Percentiles rank a stretch among this genome's conserved stretches.
These are phyloP conservation scores for Sarocladium kiliense DNA, from an alignment of 2,329 filamentous ascomycete species.

Conservation along the genomic window DNA sequence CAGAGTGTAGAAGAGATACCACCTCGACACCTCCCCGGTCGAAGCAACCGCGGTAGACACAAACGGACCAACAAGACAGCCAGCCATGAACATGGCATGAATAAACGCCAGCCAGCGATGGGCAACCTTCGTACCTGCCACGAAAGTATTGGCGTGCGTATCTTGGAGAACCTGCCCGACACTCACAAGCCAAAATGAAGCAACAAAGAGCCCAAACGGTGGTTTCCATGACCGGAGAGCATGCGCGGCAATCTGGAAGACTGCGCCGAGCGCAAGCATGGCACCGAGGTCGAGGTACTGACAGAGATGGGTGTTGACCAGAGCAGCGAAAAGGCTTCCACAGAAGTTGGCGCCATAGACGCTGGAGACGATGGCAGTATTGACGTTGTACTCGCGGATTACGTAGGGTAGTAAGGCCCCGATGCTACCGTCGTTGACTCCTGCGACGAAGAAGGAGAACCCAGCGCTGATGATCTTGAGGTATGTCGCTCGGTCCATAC, in stretches of 20 bases:
- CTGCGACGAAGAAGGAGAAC: slow-evolving; percentile 61
- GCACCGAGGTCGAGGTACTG: slow-evolving; percentile 50
- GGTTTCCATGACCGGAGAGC: slow-evolving; percentile 50
- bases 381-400: slow-evolving; percentile 49
- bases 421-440: slow-evolving; percentile 59
- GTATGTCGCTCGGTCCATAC: slow-evolving; percentile 19
- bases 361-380: slow-evolving; percentile 44
- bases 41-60: slow-evolving; percentile 46
- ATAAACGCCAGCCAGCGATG: slow-evolving; percentile 60
- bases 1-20: slow-evolving; percentile 53
- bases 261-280: slow-evolving; percentile 51
- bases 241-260: slow-evolving; percentile 49
- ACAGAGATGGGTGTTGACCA: slow-evolving; percentile 49
- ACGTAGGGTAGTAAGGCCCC: slow-evolving; percentile 61
- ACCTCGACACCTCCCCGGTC: slow-evolving; percentile 26
- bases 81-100: slow-evolving; percentile 57
- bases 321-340: slow-evolving; percentile 54
- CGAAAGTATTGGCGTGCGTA: slow-evolving; percentile 58
- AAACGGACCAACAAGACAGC: slow-evolving; percentile 53
- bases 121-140: slow-evolving; percentile 41
- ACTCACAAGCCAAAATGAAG: slow-evolving; percentile 53
- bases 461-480: slow-evolving; percentile 50
- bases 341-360: slow-evolving; percentile 53
- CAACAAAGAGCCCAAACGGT: slow-evolving; percentile 50
- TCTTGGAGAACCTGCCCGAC: slow-evolving; percentile 61